Percentiles rank a stretch among this genome's conserved stretches.
phyloP scores from a whole-genome alignment of 2,329 filamentous ascomycete species.

The Verticillium isaacii region DNA sequence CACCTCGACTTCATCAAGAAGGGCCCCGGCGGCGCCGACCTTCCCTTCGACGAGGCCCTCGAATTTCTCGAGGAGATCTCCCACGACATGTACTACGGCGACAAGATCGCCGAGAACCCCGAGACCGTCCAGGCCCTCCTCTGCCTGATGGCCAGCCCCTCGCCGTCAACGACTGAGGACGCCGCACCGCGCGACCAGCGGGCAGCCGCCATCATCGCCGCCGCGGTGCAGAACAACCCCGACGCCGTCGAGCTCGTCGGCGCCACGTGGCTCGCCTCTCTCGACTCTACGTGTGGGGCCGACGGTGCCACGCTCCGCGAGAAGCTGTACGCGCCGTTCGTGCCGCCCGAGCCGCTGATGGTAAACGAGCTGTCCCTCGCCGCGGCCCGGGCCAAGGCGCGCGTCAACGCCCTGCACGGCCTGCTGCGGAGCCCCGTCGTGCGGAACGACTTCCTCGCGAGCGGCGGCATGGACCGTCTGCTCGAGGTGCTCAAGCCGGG shows the following conservation, averaged over 20 bases:
- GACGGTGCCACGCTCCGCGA: conserved; percentile 22
- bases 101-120: conserved; percentile 54
- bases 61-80: conserved; percentile 57
- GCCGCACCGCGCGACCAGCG: conserved; percentile 38
- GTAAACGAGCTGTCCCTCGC: conserved; percentile 7
- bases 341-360: conserved; percentile 20
- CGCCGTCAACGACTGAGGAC: conserved; percentile 15
- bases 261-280: conserved; percentile 39
- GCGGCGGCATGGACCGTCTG: conserved; percentile 48
- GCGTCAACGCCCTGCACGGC: conserved; percentile 48
- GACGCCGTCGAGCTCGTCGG: conserved; percentile 50
- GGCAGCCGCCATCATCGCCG: conserved; percentile 53
- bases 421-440: conserved; percentile 51
- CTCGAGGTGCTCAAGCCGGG: conserved; percentile 46
- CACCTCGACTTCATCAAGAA: conserved; percentile 14
- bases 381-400: conserved; percentile 25
- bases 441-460: conserved; percentile 49
- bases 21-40: conserved; percentile 16
- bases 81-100: conserved; percentile 66
- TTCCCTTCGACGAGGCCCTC: conserved; percentile 44
- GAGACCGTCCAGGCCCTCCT: conserved; percentile 50
- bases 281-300: conserved; percentile 29
- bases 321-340: conserved; percentile 35
- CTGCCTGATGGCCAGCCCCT: conserved; percentile 43
- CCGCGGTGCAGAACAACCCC: conserved; percentile 61